Conservation (phyloP, 129 eudicot species). For the Flaveria bidentis region DNA sequence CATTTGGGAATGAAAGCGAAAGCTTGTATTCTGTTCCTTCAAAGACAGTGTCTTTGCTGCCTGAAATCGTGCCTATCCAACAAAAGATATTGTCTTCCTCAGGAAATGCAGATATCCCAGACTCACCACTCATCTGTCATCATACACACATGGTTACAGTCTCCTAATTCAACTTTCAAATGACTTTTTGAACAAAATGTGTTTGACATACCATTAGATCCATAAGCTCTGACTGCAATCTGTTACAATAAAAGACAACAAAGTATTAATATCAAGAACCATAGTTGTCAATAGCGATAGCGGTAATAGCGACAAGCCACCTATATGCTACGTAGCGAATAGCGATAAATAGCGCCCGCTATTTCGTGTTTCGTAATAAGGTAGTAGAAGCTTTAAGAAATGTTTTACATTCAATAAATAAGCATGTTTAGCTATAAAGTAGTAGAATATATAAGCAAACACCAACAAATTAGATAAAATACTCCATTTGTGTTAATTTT, state of each 20-base stretch:
- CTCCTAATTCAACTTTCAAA: not conserved
- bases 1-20: conserved; percentile 70
- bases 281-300: no score
- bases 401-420: no score
- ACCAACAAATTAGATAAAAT: no score
- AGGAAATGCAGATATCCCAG: conserved; percentile 92
- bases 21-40: conserved; percentile 94
- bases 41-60: conserved; percentile 93
- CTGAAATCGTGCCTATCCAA: conserved; percentile 93
- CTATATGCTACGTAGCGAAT: no score
- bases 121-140: conserved; percentile 81
- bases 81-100: conserved; percentile 91
- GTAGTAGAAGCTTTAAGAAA: no score
- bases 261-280: conserved; percentile 10
- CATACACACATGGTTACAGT: not conserved
- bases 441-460: no score
- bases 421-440: no score
- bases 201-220: conserved; percentile 68
- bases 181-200: not conserved
- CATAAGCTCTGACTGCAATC: conserved; percentile 96
- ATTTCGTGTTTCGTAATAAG: no score
- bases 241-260: conserved; percentile 32
- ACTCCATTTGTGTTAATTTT: no score
- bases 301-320: no score
- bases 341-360: no score